Evolutionary conservation across 257 asterid species (phyloP), one percentile per base, ranked within the genome.

Genomic region (Salvia miltiorrhiza): DNA sequence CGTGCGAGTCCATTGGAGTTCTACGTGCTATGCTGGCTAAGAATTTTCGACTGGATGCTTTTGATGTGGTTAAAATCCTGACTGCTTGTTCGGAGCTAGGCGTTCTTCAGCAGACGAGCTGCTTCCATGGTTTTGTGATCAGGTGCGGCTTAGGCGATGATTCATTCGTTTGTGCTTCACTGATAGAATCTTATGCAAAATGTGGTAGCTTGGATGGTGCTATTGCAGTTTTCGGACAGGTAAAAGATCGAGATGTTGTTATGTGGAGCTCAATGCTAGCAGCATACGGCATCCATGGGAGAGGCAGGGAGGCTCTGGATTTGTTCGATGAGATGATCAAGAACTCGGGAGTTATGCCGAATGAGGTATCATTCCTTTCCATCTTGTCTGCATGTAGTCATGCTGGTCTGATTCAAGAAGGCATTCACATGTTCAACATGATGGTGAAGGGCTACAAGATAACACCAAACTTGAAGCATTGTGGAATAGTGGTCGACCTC

Each of bases 251-350:
- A 77, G 98, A 90, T 47, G 77, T 89, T 19, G 89, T 88, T 7
- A 63, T 82, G 35, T 90, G 98, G 97, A 86, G 96, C 74, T 77
- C 93, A 2, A 87, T 90, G 96, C 61, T 92, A 53, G 81, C 93
- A 62, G 97, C 88, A 21, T 86, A 81, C 11, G 92, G 89, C 7
- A 71, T 73, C 52, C 94, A 92, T 16, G 94, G 96, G 12, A 84
- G 54, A 75, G 96, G 87, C 67, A 72, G 40, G 35, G 90, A 90
- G 58, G 82, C 94, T 5, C 60, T 90, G 19, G 72, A 76, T 9
- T 65, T 92, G 56, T 90, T 90, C 12, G 26, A 76, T 33, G 75
- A 69, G 33, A 89, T 92, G 98, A 69, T 78, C 21, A 73, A 75
- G 52, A 30, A 73, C 69, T 71, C 89, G 7, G 4, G 55, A n/a